Conservation (phyloP, 2,329 filamentous ascomycete genomes). For the Periconia macrospinosa region DNA sequence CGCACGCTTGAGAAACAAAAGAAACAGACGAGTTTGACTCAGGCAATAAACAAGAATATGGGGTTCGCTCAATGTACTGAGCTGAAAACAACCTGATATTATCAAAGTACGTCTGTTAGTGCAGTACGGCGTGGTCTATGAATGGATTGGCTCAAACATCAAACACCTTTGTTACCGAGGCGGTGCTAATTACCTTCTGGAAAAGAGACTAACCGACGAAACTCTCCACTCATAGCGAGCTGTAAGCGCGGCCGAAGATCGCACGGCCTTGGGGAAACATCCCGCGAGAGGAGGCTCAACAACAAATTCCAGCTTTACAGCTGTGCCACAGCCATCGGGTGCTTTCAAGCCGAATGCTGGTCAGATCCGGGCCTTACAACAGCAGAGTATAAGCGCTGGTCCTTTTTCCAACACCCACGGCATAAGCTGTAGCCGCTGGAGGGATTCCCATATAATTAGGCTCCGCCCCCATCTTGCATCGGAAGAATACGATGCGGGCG, state of each 20-base stretch:
- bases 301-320: conserved; percentile 18
- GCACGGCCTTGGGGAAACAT: conserved; percentile 19
- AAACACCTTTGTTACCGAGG: conserved; percentile 24
- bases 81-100: too few relatives aligned
- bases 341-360: conserved; percentile 21
- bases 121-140: conserved; percentile 10
- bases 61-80: too few relatives aligned
- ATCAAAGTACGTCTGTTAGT: conserved; percentile 14
- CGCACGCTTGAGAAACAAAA: too few relatives aligned
- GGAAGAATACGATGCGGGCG: conserved; percentile 22
- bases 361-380: conserved; percentile 27
- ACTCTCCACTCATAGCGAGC: conserved; percentile 26
- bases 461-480: conserved; percentile 25
- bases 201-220: conserved; percentile 18
- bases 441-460: conserved; percentile 25
- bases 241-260: conserved; percentile 24
- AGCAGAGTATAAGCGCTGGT: conserved; percentile 29
- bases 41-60: too few relatives aligned
- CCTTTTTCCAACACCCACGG: conserved; percentile 20
- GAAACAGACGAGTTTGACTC: too few relatives aligned
- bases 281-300: conserved; percentile 34
- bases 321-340: conserved; percentile 24
- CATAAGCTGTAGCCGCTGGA: conserved; percentile 23
- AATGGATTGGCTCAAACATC: conserved; percentile 26
- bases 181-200: conserved; percentile 22